Percentiles rank a stretch among this genome's conserved stretches.
phyloP scores from a whole-genome alignment of 2,329 filamentous ascomycete species.

The Botrytis deweyae region DNA sequence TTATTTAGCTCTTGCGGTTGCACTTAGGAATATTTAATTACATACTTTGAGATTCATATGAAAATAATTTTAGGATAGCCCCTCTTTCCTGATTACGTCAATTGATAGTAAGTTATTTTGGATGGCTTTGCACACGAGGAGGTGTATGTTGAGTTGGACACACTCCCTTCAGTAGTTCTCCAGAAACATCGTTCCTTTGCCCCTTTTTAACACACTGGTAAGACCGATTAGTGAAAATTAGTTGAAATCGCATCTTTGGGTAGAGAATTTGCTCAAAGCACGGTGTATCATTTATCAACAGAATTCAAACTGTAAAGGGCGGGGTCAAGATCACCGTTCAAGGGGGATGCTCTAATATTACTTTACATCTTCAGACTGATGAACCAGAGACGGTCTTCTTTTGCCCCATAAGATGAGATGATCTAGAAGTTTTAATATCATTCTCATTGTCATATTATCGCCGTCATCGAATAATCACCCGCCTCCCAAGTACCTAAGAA shows the following conservation, averaged over 20 bases:
- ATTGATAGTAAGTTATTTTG: not conserved
- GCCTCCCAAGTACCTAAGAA: not conserved
- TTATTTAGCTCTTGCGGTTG: not conserved
- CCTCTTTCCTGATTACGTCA: not conserved
- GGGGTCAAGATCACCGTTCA: not conserved
- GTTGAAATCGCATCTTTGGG: not conserved
- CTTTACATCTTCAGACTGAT: not conserved
- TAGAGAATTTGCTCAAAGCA: not conserved
- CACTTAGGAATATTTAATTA: not conserved
- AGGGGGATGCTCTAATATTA: not conserved
- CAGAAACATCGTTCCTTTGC: not conserved
- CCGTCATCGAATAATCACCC: not conserved
- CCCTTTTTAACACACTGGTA: not conserved
- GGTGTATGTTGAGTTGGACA: not conserved
- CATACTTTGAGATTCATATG: not conserved
- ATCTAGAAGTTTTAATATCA: not conserved
- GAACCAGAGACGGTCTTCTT: not conserved
- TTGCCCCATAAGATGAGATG: not conserved
- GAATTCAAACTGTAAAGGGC: not conserved
- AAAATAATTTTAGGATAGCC: rapidly evolving
- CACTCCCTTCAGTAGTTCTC: not conserved
- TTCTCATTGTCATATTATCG: not conserved
- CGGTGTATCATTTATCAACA: not conserved
- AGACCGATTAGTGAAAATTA: not conserved
- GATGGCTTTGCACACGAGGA: not conserved